These are phyloP conservation scores for Bipolaris sorokiniana DNA, from an alignment of 2,329 filamentous ascomycete genomes.

Conservation along the genomic window DNA sequence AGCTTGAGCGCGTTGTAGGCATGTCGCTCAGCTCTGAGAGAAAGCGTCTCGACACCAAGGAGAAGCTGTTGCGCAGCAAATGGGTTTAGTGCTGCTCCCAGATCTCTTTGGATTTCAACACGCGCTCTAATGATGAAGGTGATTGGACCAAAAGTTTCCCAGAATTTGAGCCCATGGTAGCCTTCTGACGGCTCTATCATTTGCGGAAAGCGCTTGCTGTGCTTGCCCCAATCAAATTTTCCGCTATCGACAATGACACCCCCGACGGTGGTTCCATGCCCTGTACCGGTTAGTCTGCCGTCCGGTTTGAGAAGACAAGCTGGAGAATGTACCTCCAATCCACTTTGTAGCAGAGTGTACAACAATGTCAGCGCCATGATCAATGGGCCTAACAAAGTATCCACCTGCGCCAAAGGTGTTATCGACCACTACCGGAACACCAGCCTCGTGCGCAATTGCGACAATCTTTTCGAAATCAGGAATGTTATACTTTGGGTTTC, in stretches of 20 bases:
- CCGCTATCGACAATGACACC: conserved; percentile 87
- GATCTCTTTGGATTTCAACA: conserved; percentile 87
- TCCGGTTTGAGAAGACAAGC: neutral
- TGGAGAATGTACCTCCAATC: conserved; percentile 71
- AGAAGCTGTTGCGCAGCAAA: conserved; percentile 93
- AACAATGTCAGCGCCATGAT: conserved; percentile 90
- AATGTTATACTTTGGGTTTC: conserved; percentile 92
- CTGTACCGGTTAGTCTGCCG: conserved; percentile 5
- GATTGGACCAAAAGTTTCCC: conserved; percentile 84
- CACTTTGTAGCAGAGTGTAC: conserved; percentile 96
- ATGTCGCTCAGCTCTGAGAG: conserved; percentile 83
- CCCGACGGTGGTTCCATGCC: conserved; percentile 86
- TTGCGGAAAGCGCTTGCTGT: conserved; percentile 86
- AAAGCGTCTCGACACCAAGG: conserved; percentile 87
- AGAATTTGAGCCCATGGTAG: conserved; percentile 94
- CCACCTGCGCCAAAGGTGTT: conserved; percentile 96
- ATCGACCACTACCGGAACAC: conserved; percentile 68
- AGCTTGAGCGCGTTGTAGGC: conserved; percentile 81
- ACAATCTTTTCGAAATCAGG: conserved; percentile 89
- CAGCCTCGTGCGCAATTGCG: conserved; percentile 74
- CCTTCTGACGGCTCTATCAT: conserved; percentile 87
- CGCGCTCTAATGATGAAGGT: conserved; percentile 84
- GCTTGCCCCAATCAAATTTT: conserved; percentile 91
- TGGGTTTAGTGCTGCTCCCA: conserved; percentile 82
- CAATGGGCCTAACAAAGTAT: conserved; percentile 84